phyloP scores from a whole-genome alignment of 495 filamentous ascomycete species.

The Penicillium daleae region DNA sequence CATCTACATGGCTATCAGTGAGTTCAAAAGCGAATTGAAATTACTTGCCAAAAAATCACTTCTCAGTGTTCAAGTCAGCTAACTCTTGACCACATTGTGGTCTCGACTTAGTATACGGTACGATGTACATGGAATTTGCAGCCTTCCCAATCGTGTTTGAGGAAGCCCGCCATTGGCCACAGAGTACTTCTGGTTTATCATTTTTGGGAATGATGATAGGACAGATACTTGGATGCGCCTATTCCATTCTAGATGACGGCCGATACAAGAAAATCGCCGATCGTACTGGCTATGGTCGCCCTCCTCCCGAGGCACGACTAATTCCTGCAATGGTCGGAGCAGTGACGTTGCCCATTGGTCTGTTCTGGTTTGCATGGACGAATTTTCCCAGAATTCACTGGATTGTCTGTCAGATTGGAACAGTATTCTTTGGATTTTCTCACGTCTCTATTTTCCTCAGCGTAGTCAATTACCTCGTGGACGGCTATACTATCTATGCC shows the following conservation, averaged over 20 bases:
- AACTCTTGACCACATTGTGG: neutral
- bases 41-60: no score
- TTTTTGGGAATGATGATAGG: conserved; percentile 74
- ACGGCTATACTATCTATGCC: conserved; percentile 72
- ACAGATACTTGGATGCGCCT: conserved; percentile 61
- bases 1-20: conserved; percentile 62
- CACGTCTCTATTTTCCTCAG: conserved; percentile 66
- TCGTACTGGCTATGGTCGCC: conserved; percentile 20
- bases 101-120: conserved; percentile 53
- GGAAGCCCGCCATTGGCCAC: conserved; percentile 66
- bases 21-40: neutral
- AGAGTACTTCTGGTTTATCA: conserved; percentile 63
- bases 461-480: conserved; percentile 72
- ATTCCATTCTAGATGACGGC: conserved; percentile 30
- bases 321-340: conserved; percentile 37
- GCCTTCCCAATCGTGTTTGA: conserved; percentile 72
- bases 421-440: conserved; percentile 66
- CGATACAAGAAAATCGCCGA: conserved; percentile 25
- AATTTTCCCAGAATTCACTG: conserved; percentile 65
- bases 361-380: conserved; percentile 67
- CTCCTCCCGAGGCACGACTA: conserved; percentile 38
- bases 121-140: conserved; percentile 75
- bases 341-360: conserved; percentile 39
- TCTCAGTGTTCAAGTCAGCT: neutral
- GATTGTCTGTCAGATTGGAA: conserved; percentile 59